phyloP scores from a whole-genome alignment of 2,329 filamentous ascomycete species.

The Waltergamsia citrina region DNA sequence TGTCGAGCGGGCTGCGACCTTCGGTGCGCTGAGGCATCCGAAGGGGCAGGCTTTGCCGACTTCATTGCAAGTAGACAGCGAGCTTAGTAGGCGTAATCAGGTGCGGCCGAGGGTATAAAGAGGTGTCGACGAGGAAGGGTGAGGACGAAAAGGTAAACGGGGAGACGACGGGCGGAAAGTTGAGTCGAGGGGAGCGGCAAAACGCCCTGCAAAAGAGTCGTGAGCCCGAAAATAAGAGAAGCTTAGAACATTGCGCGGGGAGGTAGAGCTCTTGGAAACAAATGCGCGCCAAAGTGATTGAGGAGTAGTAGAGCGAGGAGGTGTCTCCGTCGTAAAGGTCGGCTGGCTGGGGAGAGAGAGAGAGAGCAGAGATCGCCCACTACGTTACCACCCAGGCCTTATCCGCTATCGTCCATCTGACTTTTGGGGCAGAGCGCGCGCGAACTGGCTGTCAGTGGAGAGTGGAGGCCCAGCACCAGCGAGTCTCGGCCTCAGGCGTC shows the following conservation, averaged over 20 bases:
- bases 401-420: constrained; percentile 5
- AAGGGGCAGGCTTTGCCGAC: constrained; percentile 37
- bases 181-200: no score
- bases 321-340: no score
- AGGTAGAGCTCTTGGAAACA: background rate
- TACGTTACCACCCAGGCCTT: constrained; percentile 3
- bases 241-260: background rate
- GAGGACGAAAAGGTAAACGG: background rate
- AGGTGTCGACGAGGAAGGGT: background rate
- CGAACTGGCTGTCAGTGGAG: no score
- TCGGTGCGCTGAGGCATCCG: constrained; percentile 38
- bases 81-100: background rate
- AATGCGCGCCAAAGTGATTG: background rate
- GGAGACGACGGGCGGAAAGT: background rate
- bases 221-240: no score
- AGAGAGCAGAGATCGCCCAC: constrained; percentile 3
- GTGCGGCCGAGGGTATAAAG: constrained; percentile 1
- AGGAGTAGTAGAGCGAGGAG: constrained; percentile 3
- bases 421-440: background rate
- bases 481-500: constrained; percentile 1
- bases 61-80: constrained; percentile 34
- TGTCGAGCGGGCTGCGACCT: constrained; percentile 56
- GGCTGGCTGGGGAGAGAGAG: background rate
- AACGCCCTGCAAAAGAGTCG: no score
- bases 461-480: no score